These are phyloP conservation scores for Neurospora sp. DNA, from an alignment of 495 filamentous ascomycete genomes.

Conservation along the genomic window DNA sequence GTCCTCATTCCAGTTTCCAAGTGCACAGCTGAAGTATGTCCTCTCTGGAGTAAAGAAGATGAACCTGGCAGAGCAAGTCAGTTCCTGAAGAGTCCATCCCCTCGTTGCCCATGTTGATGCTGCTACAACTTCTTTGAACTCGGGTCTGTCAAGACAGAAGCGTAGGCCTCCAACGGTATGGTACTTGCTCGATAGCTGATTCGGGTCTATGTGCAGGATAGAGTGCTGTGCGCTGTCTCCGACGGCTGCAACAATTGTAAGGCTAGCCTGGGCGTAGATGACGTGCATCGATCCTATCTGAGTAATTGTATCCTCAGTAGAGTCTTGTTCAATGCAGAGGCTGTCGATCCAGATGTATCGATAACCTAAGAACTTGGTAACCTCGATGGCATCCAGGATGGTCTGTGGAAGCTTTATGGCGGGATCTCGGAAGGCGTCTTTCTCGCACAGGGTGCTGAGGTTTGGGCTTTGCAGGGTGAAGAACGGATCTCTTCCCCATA, in stretches of 20 bases:
- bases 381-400: slow-evolving; percentile 21
- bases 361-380: slow-evolving; percentile 13
- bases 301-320: not conserved
- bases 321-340: slow-evolving; percentile 14
- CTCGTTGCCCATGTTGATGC: not conserved
- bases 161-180: not conserved
- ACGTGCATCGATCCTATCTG: not conserved
- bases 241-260: not conserved
- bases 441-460: slow-evolving; percentile 5
- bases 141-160: not conserved
- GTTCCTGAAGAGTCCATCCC: not conserved
- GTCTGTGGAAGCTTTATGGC: slow-evolving; percentile 12
- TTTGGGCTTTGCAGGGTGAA: slow-evolving; percentile 15
- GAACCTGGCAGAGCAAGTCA: not conserved
- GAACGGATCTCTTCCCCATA: slow-evolving; percentile 20
- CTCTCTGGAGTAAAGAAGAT: not conserved
- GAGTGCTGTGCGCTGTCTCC: not conserved
- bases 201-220: not conserved
- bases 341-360: slow-evolving; percentile 24
- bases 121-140: not conserved
- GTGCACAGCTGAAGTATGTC: not conserved
- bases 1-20: not conserved
- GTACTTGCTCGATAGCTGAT: not conserved
- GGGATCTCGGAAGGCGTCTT: not conserved
- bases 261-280: not conserved